Conservation (phyloP, 2,329 filamentous ascomycete species). For the Ophiostoma sp. region DNA sequence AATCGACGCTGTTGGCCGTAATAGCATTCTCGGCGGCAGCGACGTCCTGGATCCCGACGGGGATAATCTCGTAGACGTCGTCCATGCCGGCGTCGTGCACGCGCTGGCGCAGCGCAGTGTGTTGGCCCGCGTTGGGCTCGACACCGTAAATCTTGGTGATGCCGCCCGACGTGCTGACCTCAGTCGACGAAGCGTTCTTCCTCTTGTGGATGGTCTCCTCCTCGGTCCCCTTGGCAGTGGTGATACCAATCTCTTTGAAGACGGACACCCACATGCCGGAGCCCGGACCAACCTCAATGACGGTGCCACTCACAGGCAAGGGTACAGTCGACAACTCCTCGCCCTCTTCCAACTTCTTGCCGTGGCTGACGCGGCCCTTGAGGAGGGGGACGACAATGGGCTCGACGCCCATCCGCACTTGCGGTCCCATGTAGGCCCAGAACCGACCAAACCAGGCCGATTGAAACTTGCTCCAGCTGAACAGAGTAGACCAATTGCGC, state of each 20-base stretch:
- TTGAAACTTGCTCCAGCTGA: conserved; percentile 45
- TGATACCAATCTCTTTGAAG: conserved; percentile 38
- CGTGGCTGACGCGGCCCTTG: conserved; percentile 48
- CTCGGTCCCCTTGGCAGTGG: too few species aligned
- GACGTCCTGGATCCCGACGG: conserved; percentile 62
- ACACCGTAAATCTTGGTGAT: conserved; percentile 60
- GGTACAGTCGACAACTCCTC: conserved; percentile 24
- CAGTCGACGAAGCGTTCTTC: neutral
- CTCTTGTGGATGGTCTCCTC: neutral
- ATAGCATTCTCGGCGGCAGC: conserved; percentile 38
- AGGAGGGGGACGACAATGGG: conserved; percentile 55
- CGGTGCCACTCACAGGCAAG: conserved; percentile 50
- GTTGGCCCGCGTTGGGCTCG: conserved; percentile 61
- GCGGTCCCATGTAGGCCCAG: conserved; percentile 49
- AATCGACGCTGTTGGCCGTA: conserved; percentile 55
- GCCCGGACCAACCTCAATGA: conserved; percentile 64
- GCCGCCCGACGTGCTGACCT: conserved; percentile 13
- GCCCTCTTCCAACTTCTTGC: conserved; percentile 38
- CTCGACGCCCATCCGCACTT: conserved; percentile 53
- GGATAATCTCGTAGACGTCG: conserved; percentile 61
- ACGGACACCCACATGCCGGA: conserved; percentile 61
- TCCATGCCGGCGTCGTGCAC: conserved; percentile 55
- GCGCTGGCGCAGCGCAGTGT: conserved; percentile 48
- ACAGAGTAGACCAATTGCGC: conserved; percentile 40
- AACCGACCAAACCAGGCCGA: conserved; percentile 62